Evolutionary conservation across 1,284 basidiomycete species (phyloP), one percentile per base, ranked within the genome.

Genomic region (Cutaneotrichosporon arboriforme): DNA sequence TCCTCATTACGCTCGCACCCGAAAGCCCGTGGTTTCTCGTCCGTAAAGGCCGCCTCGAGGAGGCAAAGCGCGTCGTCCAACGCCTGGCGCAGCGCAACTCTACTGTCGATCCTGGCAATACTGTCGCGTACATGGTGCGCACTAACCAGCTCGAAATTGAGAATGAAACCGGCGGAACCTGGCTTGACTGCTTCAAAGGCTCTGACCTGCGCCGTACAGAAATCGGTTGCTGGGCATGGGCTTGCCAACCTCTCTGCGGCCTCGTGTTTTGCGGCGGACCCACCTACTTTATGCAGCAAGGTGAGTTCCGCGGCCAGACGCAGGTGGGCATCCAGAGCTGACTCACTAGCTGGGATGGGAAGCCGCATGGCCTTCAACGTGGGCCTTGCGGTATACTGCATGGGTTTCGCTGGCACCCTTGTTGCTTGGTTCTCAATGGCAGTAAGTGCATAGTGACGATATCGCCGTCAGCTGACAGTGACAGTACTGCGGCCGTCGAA

Each of bases 401-500:
- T 76, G 51, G 73, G 64, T 31, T 60, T 72, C 36, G 55, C 66
- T 48, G 76, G 76, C 21, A 76, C 75, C 1, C 57, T 76, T 59
- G 55, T 61, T 36, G 68, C 69, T 2, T 78, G 75, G 76, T 65
- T 68, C 56, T 36, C 50, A 8, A 48, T 68, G 15, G 59, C 59
- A 8, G 58, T 56, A 31, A 56, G 72, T 46, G n/a, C n/a, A n/a
- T n/a, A n/a, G n/a, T n/a, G n/a, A n/a, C n/a, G n/a, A n/a, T n/a
- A n/a, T n/a, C n/a, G n/a, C n/a, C n/a, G n/a, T n/a, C n/a, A n/a
- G n/a, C n/a, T n/a, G n/a, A n/a, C n/a, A n/a, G n/a, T n/a, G n/a
- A n/a, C n/a, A n/a, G n/a, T n/a, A n/a, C n/a, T n/a, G n/a, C n/a
- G 77, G 77, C 21, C 73, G 77, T 23, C 72, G 77, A 17, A 64